Conservation (phyloP, 208 protist species). For the Trypanosoma melophagium region DNA sequence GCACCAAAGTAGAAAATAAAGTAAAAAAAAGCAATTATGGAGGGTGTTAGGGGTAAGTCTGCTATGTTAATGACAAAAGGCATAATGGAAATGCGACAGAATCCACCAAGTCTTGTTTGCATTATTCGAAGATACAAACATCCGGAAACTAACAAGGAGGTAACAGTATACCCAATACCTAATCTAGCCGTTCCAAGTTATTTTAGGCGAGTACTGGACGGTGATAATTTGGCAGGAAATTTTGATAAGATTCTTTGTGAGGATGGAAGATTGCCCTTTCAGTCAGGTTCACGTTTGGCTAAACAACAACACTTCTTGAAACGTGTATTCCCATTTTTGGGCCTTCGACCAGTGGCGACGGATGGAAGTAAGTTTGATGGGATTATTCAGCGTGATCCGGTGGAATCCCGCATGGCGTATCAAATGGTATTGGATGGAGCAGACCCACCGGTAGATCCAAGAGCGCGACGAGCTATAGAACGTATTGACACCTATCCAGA, state of each 20-base stretch:
- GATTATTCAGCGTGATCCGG: slow-evolving; percentile 57
- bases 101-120: slow-evolving; percentile 67
- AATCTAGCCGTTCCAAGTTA: slow-evolving; percentile 71
- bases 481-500: slow-evolving; percentile 75
- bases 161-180: slow-evolving; percentile 76
- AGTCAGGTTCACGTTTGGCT: slow-evolving; percentile 41
- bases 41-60: slow-evolving; percentile 56
- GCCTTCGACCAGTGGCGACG: slow-evolving; percentile 51
- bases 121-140: slow-evolving; percentile 68
- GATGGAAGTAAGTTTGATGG: slow-evolving; percentile 78
- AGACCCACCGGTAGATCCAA: slow-evolving; percentile 76
- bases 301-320: slow-evolving; percentile 44
- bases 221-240: slow-evolving; percentile 31
- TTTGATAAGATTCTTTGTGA: slow-evolving; percentile 84
- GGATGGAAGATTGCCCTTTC: slow-evolving; percentile 77
- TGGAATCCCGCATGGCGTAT: slow-evolving; percentile 88
- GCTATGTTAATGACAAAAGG: slow-evolving; percentile 83
- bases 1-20: not conserved
- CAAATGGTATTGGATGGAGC: slow-evolving; percentile 73
- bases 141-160: slow-evolving; percentile 67
- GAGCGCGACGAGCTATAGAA: slow-evolving; percentile 71
- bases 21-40: slow-evolving; percentile 22
- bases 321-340: slow-evolving; percentile 65
- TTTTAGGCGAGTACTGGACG: slow-evolving; percentile 56
- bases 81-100: slow-evolving; percentile 78